Evolutionary conservation across 768 basidiomycete species (phyloP).

Genomic region (Mycena leptocephala): DNA sequence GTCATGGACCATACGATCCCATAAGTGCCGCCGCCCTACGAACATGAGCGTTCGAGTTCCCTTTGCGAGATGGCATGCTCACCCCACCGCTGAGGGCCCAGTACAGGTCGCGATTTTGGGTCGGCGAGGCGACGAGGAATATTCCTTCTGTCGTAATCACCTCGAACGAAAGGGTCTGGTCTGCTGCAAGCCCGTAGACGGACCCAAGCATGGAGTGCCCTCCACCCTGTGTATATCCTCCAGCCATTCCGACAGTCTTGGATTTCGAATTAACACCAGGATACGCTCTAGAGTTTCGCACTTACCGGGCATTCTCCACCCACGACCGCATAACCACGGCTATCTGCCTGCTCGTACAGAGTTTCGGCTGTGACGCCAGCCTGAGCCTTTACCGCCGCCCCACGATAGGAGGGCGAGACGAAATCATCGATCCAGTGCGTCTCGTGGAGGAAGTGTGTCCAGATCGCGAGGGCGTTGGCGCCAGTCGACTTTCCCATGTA

Average conservation of each 20-base stretch:
- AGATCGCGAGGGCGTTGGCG: constrained; percentile 11
- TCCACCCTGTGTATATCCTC: constrained; percentile 54
- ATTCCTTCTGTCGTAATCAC: constrained; percentile 59
- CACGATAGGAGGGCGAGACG: constrained; percentile 2
- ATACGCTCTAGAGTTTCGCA: not conserved
- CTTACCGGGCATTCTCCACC: constrained; percentile 21
- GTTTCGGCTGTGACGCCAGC: constrained; percentile 4
- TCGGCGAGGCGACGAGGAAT: constrained; percentile 48
- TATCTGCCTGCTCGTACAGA: constrained; percentile 16
- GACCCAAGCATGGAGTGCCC: constrained; percentile 41
- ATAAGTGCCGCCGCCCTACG: constrained; percentile 32
- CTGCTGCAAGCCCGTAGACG: constrained; percentile 38
- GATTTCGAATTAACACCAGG: not conserved
- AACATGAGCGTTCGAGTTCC: not conserved
- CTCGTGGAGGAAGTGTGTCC: constrained; percentile 13
- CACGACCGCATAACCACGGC: not conserved
- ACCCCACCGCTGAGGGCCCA: constrained; percentile 56
- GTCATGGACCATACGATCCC: constrained; percentile 35
- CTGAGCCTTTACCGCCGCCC: constrained; percentile 4
- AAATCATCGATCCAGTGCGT: constrained; percentile 13
- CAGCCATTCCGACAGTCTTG: constrained; percentile 53
- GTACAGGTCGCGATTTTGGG: constrained; percentile 56
- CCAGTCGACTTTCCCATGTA: constrained; percentile 23
- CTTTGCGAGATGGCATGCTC: not conserved
- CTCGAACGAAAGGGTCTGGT: constrained; percentile 51